Evolutionary conservation across 371 early-diverging fungal species (phyloP), one percentile per base, ranked within the genome.

Genomic region (Circinella minor): DNA sequence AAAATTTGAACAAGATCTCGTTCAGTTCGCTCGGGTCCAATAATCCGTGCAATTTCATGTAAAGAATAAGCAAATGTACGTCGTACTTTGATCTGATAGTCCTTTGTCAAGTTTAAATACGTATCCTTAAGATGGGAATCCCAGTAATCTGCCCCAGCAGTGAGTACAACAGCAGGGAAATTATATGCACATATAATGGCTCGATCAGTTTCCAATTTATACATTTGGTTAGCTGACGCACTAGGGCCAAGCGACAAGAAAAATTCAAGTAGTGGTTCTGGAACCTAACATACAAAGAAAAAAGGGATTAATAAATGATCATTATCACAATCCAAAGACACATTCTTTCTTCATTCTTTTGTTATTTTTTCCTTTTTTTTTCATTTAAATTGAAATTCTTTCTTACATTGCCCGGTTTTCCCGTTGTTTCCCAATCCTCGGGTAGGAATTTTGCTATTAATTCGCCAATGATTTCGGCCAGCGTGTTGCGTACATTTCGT

Each of bases 381-480:
- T 27, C 27, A 27, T 27, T 27, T 27, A 2, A 27, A 27, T 27
- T 27, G 15, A 3, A 54, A 18, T 4, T n/a, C 14, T 14, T n/a
- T 10, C 4, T 54, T 66, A 79, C 75, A 68, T 81, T 75, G 9
- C 85, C 85, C 5, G 85, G 77, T 63, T 71, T 65, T 36, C 81
- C 73, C 10, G 83, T 80, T 15, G 74, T 67, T 61, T 82, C 81
- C 85, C 85, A 85, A 37, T 80, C 81, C 14, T 67, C 66, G 11
- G 87, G 85, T 48, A 85, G 55, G 27, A 89, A 89, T 47, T 83
- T 83, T 0, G 86, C 77, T 51, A 89, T 85, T 15, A 89, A 71
- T 59, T 87, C 87, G n/a, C 89, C 89, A 47, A 86, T 69, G 20
- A 89, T 80, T 59, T 89, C 89, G 36, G 86, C 85, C 70, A 87